Percentiles rank a stretch among this genome's conserved stretches.
Evolutionary conservation across 495 filamentous ascomycete genomes (phyloP).

Genomic region (Penicillium daleae): DNA sequence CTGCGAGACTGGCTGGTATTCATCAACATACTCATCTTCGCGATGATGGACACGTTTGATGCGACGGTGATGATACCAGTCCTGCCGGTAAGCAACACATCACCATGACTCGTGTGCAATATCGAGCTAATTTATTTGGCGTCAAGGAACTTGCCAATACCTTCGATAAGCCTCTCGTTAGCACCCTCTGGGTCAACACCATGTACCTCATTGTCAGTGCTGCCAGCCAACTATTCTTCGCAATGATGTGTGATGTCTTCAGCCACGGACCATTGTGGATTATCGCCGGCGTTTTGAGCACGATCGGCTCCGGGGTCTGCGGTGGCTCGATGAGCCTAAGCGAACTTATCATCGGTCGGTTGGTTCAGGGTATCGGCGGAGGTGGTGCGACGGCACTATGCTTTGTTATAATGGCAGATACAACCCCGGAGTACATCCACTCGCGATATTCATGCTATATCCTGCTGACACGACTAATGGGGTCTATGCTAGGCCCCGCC

Average conservation of each 20-base stretch:
- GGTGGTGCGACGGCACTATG: conserved; percentile 68
- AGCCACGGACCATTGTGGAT: conserved; percentile 51
- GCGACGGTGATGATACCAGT: conserved; percentile 40
- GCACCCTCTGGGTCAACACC: conserved; percentile 46
- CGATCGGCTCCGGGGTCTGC: conserved; percentile 61
- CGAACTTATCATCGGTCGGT: conserved; percentile 64
- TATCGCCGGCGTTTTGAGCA: conserved; percentile 55
- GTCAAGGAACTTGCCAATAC: conserved; percentile 33
- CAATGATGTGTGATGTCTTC: conserved; percentile 47
- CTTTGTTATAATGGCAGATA: conserved; percentile 68
- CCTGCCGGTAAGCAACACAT: conserved; percentile 23
- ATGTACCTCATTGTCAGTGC: conserved; percentile 45
- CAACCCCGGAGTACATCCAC: conserved; percentile 51
- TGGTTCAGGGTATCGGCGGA: conserved; percentile 73
- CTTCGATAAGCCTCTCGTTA: conserved; percentile 34
- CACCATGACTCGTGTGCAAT: not conserved
- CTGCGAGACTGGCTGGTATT: conserved; percentile 42
- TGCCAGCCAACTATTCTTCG: conserved; percentile 43
- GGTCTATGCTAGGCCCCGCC: conserved; percentile 41
- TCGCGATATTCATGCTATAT: conserved; percentile 46
- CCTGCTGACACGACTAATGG: conserved; percentile 38
- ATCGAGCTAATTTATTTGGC: conserved; percentile 6
- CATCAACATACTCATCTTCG: conserved; percentile 36
- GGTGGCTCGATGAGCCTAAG: conserved; percentile 62
- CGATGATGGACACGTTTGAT: conserved; percentile 48